These are phyloP conservation scores for Picea sitchensis DNA, from an alignment of 75 land plant species.

Conservation along the genomic window DNA sequence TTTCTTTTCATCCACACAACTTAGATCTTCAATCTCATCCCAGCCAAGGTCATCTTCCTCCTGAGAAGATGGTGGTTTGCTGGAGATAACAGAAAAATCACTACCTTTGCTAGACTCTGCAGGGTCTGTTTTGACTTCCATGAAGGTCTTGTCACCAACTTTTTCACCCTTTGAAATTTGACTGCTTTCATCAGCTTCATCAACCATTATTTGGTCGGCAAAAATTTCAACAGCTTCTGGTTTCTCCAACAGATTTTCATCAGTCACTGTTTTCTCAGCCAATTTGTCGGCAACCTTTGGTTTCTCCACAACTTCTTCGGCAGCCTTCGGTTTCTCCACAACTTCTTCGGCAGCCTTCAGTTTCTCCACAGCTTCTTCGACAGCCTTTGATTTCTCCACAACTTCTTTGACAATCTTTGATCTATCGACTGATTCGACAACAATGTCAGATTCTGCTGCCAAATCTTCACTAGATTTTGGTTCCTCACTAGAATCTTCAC, in stretches of 20 bases:
- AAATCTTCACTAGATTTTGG: background rate
- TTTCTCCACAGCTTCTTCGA: too few species aligned
- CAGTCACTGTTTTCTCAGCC: background rate
- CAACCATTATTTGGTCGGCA: background rate
- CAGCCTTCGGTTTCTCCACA: conserved; percentile 46
- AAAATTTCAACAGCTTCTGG: background rate
- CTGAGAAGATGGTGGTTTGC: conserved; percentile 16
- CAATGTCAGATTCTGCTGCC: background rate
- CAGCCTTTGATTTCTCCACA: background rate
- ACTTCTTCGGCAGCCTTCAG: too few species aligned
- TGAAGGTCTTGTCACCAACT: background rate
- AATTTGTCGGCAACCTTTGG: conserved; percentile 42
- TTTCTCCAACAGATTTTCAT: background rate
- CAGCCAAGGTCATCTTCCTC: conserved; percentile 68
- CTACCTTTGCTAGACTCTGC: conserved; percentile 25
- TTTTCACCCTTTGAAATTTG: background rate
- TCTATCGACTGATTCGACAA: background rate
- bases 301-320: conserved; percentile 17
- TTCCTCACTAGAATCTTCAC: background rate
- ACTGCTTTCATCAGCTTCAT: background rate
- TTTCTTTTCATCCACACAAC: conserved; percentile 41
- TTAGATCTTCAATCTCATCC: conserved; percentile 74
- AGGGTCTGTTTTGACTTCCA: conserved; percentile 12
- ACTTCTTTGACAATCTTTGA: background rate
- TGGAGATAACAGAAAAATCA: conserved; percentile 31